Evolutionary conservation across 495 filamentous ascomycete genomes (phyloP), one percentile per base, ranked within the genome.

Genomic region (Podospora appendiculata): DNA sequence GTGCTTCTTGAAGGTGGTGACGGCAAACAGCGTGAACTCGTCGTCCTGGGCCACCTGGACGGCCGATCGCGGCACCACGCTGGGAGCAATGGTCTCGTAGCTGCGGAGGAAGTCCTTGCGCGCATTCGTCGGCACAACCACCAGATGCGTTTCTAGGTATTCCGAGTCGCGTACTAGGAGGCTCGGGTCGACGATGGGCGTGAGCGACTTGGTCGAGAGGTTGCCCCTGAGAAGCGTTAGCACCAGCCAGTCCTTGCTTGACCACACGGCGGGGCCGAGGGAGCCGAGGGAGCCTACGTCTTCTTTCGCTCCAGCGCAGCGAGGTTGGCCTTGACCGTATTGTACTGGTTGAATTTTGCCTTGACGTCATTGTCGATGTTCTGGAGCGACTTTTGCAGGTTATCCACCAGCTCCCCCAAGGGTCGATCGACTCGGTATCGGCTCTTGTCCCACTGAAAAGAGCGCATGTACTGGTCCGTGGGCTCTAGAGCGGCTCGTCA

Each of bases 341-440:
- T 96, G 76, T 96, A 96, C 68, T 95, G 88, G 65, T 78, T 83
- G 75, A 89, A 91, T 70, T 96, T 96, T 63, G 78, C 77, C 64
- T 94, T 93, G 71, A 96, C 88, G 66, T 96, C 92, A 64, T 87
- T 95, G 72, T 96, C 93, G 64, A 90, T 88, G 47, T 87, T 88
- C 40, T 80, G 71, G 36, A 91, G 78, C 70, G 96, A 91, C 79
- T 93, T 95, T 59, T 93, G 88, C 40, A 98, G 70, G 48, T 82
- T 80, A 65, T 90, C 88, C 48, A 95, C 84, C 47, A 96, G 69
- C 58, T 96, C 90, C 18, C 82, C 79, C 46, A 98, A 74, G 33
- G 93, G 79, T 66, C 86, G 91, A 66, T 98, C 93, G 48, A 88
- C 87, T 48, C 92, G 83, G 66, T 97, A 98, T 68, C 95, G 92